Conservation (phyloP, 2,329 filamentous ascomycete species). For the Cyanodermella asteris region DNA sequence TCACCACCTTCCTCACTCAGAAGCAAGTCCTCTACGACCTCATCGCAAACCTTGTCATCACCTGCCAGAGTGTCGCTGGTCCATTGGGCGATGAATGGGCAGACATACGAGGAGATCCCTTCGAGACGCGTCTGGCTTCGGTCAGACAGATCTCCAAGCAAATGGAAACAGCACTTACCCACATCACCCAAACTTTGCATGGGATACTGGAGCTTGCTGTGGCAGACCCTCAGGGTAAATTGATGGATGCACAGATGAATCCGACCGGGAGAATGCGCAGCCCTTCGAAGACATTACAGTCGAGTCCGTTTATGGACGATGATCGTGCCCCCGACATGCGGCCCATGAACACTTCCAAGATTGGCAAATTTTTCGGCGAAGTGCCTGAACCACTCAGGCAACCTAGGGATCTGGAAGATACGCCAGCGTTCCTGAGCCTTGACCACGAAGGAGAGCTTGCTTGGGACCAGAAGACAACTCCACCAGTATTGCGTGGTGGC, state of each 20-base stretch:
- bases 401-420: slow-evolving; percentile 43
- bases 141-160: slow-evolving; percentile 59
- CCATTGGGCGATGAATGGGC: slow-evolving; percentile 91
- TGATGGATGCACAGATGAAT: slow-evolving; percentile 23
- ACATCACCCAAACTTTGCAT: slow-evolving; percentile 73
- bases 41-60: slow-evolving; percentile 67
- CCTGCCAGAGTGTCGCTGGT: slow-evolving; percentile 77
- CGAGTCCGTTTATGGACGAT: slow-evolving; percentile 11
- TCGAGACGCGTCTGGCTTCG: slow-evolving; percentile 67
- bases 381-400: slow-evolving; percentile 23
- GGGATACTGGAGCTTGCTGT: slow-evolving; percentile 66
- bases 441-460: slow-evolving; percentile 78
- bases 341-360: slow-evolving; percentile 21
- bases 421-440: slow-evolving; percentile 61
- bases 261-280: slow-evolving; percentile 33
- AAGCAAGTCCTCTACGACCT: slow-evolving; percentile 91
- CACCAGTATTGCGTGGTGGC: slow-evolving; percentile 64
- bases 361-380: slow-evolving; percentile 30
- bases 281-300: slow-evolving; percentile 6
- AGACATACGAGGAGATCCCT: slow-evolving; percentile 67
- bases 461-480: slow-evolving; percentile 63
- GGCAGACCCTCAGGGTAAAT: slow-evolving; percentile 28
- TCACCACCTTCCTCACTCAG: slow-evolving; percentile 69
- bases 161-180: slow-evolving; percentile 66
- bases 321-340: slow-evolving; percentile 13